These are phyloP conservation scores for Filosporella fistucella DNA, from an alignment of 495 filamentous ascomycete genomes.

Conservation along the genomic window DNA sequence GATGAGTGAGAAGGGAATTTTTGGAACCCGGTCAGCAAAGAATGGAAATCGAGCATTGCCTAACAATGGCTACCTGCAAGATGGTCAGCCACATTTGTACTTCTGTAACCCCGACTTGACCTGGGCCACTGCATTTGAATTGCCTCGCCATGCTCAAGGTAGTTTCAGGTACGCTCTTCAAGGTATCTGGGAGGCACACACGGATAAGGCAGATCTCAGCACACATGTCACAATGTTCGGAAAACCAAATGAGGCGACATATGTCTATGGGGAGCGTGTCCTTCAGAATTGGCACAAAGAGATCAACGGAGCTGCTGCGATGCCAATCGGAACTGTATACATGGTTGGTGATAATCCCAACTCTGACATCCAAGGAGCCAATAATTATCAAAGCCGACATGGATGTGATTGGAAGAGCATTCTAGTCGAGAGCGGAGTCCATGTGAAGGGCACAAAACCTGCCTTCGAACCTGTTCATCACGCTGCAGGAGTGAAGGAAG, in stretches of 20 bases:
- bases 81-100: constrained; percentile 72
- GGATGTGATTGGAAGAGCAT: constrained; percentile 73
- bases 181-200: constrained; percentile 69
- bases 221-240: constrained; percentile 58
- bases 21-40: constrained; percentile 63
- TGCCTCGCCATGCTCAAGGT: constrained; percentile 83
- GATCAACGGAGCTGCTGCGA: constrained; percentile 17
- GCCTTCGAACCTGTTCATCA: constrained; percentile 18
- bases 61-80: constrained; percentile 65
- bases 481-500: constrained; percentile 24
- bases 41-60: constrained; percentile 41
- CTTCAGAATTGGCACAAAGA: constrained; percentile 49
- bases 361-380: constrained; percentile 83
- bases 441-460: constrained; percentile 32
- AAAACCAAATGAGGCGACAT: constrained; percentile 74
- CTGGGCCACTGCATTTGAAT: constrained; percentile 70
- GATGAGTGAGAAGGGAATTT: constrained; percentile 59
- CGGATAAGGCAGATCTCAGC: constrained; percentile 55
- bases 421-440: constrained; percentile 80
- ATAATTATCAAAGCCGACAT: constrained; percentile 55
- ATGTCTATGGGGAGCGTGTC: constrained; percentile 72
- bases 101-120: constrained; percentile 86
- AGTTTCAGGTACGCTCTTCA: constrained; percentile 76
- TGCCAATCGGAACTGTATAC: constrained; percentile 61
- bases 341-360: constrained; percentile 96